These are phyloP conservation scores for Annulohypoxylon bovei DNA, from an alignment of 495 filamentous ascomycete genomes.

Conservation along the genomic window DNA sequence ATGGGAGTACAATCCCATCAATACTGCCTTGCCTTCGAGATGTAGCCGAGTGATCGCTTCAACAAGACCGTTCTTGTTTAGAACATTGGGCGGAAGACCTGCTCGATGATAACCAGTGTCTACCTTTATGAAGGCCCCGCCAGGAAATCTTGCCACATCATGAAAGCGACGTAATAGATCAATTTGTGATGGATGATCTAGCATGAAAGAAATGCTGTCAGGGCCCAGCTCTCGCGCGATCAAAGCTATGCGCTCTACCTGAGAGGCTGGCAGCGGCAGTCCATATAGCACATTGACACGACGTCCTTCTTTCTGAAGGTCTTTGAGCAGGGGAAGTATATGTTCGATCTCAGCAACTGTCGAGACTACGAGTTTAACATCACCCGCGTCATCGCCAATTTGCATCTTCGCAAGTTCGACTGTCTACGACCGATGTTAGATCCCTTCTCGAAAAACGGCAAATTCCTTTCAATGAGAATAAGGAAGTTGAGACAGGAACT, in stretches of 20 bases:
- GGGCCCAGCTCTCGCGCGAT: not conserved
- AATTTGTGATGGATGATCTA: not conserved
- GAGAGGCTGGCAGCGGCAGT: not conserved
- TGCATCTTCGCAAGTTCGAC: not conserved
- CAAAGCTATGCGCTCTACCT: not conserved
- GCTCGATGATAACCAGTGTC: not conserved
- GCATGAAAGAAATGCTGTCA: not conserved
- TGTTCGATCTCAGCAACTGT: conserved; percentile 1
- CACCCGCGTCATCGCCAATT: not conserved
- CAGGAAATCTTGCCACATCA: not conserved
- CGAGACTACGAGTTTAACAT: not conserved
- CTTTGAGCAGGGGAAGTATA: not conserved
- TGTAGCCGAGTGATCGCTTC: not conserved
- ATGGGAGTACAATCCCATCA: not conserved
- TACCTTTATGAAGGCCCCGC: not conserved
- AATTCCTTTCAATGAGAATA: too few species aligned
- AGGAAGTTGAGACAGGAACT: too few species aligned
- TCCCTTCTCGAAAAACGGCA: too few species aligned
- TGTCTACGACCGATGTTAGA: not conserved
- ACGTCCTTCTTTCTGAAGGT: not conserved
- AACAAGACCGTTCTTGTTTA: not conserved
- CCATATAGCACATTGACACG: not conserved
- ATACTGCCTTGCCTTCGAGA: not conserved
- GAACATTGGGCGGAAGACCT: not conserved
- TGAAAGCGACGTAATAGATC: not conserved